Percentiles rank a stretch among this genome's conserved stretches.
These are phyloP conservation scores for Kluyveromyces nonfermentans DNA, from an alignment of 805 yeast species.

Conservation along the genomic window DNA sequence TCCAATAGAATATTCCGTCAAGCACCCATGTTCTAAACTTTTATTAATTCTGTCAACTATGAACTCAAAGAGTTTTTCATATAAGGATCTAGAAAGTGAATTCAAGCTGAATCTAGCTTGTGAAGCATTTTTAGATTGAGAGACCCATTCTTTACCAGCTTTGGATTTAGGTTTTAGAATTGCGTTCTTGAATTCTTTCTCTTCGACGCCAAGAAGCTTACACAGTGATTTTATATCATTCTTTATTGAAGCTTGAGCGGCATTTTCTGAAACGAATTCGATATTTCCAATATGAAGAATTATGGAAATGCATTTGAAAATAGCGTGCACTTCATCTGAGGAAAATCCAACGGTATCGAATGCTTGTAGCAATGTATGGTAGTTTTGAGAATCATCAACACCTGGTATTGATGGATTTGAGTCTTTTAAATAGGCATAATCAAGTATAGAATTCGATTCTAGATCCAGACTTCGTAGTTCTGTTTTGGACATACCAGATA, in stretches of 20 bases:
- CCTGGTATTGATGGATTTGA: slow-evolving; percentile 54
- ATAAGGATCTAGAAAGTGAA: slow-evolving; percentile 78
- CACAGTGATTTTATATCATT: slow-evolving; percentile 45
- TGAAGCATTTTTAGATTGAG: slow-evolving; percentile 64
- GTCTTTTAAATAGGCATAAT: slow-evolving; percentile 41
- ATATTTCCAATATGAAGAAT: slow-evolving; percentile 83
- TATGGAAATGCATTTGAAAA: slow-evolving; percentile 61
- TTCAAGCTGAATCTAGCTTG: slow-evolving; percentile 79
- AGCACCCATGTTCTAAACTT: slow-evolving; percentile 42
- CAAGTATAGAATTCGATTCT: slow-evolving; percentile 17
- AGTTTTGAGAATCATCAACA: slow-evolving; percentile 68
- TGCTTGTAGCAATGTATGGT: slow-evolving; percentile 51
- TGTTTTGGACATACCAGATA: slow-evolving; percentile 51
- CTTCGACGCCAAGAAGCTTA: slow-evolving; percentile 54
- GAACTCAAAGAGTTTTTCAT: slow-evolving; percentile 73
- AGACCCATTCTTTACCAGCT: slow-evolving; percentile 83
- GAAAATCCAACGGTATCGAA: slow-evolving; percentile 66
- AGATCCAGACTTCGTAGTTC: slow-evolving; percentile 42
- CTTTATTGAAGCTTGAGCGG: slow-evolving; percentile 67
- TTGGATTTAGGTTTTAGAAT: slow-evolving; percentile 74
- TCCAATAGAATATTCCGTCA: slow-evolving; percentile 63
- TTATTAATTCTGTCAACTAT: slow-evolving; percentile 69
- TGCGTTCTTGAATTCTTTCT: slow-evolving; percentile 44
- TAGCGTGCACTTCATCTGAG: slow-evolving; percentile 41
- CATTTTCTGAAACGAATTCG: slow-evolving; percentile 51